Evolutionary conservation across 495 filamentous ascomycete genomes (phyloP).

Genomic region (Lindgomyces ingoldianus): DNA sequence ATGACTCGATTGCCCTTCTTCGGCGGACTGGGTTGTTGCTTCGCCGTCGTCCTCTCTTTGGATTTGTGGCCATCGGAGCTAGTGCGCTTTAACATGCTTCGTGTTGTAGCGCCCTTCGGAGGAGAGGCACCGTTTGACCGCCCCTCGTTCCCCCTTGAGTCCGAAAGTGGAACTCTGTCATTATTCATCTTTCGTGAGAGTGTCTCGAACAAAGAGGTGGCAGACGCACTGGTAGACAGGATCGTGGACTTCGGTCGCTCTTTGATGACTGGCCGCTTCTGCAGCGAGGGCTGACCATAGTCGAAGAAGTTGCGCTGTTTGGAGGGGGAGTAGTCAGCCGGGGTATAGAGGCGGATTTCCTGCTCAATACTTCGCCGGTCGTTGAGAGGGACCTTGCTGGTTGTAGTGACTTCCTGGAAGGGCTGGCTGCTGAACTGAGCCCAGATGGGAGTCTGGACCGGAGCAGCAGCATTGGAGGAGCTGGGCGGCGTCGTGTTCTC

Average conservation of each 20-base stretch:
- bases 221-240: slow-evolving; percentile 34
- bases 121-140: slow-evolving; percentile 2
- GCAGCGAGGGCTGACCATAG: slow-evolving; percentile 58
- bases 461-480: slow-evolving; percentile 50
- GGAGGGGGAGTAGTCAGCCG: slow-evolving; percentile 61
- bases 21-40: slow-evolving; percentile 45
- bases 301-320: slow-evolving; percentile 68
- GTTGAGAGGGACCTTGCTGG: slow-evolving; percentile 45
- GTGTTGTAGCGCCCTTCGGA: slow-evolving; percentile 1
- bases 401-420: slow-evolving; percentile 47
- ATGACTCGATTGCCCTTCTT: slow-evolving; percentile 57
- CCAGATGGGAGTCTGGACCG: slow-evolving; percentile 70
- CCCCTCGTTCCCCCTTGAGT: slow-evolving; percentile 30
- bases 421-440: slow-evolving; percentile 63
- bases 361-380: slow-evolving; percentile 53
- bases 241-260: slow-evolving; percentile 58
- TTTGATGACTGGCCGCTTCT: slow-evolving; percentile 43
- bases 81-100: slow-evolving; percentile 21
- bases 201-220: slow-evolving; percentile 29
- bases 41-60: slow-evolving; percentile 39
- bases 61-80: slow-evolving; percentile 33
- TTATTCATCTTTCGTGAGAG: slow-evolving; percentile 30
- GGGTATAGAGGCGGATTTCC: slow-evolving; percentile 64
- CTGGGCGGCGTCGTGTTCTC: slow-evolving; percentile 69
- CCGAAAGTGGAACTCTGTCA: slow-evolving; percentile 27